These are phyloP conservation scores for Fusarium burgessii DNA, from an alignment of 2,329 filamentous ascomycete species.

Conservation along the genomic window DNA sequence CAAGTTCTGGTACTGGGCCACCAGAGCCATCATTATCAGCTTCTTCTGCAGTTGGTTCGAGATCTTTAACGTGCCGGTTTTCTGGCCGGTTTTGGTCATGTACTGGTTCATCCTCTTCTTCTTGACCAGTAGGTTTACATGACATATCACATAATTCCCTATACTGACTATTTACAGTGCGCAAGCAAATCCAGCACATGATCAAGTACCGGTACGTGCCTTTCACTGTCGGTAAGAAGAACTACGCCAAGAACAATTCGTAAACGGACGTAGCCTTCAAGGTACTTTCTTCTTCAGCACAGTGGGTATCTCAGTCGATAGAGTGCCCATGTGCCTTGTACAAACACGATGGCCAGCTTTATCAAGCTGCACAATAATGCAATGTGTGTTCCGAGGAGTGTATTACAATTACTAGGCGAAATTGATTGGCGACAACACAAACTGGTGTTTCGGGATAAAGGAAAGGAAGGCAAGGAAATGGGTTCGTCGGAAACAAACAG, in stretches of 20 bases:
- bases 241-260: slow-evolving; percentile 75
- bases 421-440: slow-evolving; percentile 29
- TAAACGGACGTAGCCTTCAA: slow-evolving; percentile 38
- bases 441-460: slow-evolving; percentile 33
- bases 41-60: slow-evolving; percentile 94
- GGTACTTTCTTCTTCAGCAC: slow-evolving; percentile 39
- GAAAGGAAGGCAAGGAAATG: not conserved
- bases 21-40: slow-evolving; percentile 83
- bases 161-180: slow-evolving; percentile 69
- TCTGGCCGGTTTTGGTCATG: slow-evolving; percentile 98
- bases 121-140: slow-evolving; percentile 83
- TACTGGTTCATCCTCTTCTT: slow-evolving; percentile 99
- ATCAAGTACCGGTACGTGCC: slow-evolving; percentile 99
- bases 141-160: not conserved
- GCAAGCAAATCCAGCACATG: slow-evolving; percentile 99
- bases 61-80: slow-evolving; percentile 96
- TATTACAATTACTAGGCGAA: slow-evolving; percentile 41
- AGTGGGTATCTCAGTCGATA: slow-evolving; percentile 14
- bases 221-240: slow-evolving; percentile 90
- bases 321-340: slow-evolving; percentile 43
- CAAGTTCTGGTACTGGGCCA: slow-evolving; percentile 99
- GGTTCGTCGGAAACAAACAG: slow-evolving; percentile 25
- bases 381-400: slow-evolving; percentile 39
- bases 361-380: slow-evolving; percentile 45
- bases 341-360: slow-evolving; percentile 42